These are phyloP conservation scores for Phenoliferia sp. DNA, from an alignment of 1,284 basidiomycete species.

Conservation along the genomic window DNA sequence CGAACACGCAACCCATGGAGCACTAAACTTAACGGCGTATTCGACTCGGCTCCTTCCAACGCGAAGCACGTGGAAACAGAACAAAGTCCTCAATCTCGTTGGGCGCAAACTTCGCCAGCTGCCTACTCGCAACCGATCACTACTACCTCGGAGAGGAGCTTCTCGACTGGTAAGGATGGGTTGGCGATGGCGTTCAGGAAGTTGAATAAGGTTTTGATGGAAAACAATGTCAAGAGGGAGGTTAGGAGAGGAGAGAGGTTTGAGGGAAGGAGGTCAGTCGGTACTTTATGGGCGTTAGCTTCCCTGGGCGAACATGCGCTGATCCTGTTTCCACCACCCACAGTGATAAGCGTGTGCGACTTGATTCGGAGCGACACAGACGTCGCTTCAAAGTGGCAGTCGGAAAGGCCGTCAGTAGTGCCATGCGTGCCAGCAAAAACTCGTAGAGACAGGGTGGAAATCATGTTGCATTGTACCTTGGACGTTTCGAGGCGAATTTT, in stretches of 20 bases:
- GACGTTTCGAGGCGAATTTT: too few species aligned
- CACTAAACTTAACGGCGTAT: too few species aligned
- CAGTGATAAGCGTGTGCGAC: conserved; percentile 26
- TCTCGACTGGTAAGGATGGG: conserved; percentile 10
- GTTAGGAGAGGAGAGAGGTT: conserved; percentile 27
- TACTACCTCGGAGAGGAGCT: conserved; percentile 21
- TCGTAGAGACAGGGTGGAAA: too few species aligned
- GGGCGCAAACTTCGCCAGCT: not conserved
- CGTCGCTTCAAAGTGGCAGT: conserved; percentile 33
- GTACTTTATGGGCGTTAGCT: not conserved
- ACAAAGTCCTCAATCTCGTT: too few species aligned
- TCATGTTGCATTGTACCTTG: too few species aligned
- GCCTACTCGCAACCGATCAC: conserved; percentile 18
- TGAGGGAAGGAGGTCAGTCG: conserved; percentile 15
- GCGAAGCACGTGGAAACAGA: too few species aligned
- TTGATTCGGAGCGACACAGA: conserved; percentile 30
- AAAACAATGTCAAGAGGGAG: conserved; percentile 29
- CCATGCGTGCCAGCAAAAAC: not conserved
- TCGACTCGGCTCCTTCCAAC: too few species aligned
- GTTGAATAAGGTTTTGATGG: conserved; percentile 24
- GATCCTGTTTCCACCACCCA: not conserved
- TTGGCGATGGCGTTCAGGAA: conserved; percentile 24
- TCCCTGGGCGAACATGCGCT: not conserved
- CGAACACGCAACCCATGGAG: too few species aligned
- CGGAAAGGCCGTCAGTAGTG: conserved; percentile 22